phyloP scores from a whole-genome alignment of 139 green algal species.

The Chlamydomonas schloesseri region DNA sequence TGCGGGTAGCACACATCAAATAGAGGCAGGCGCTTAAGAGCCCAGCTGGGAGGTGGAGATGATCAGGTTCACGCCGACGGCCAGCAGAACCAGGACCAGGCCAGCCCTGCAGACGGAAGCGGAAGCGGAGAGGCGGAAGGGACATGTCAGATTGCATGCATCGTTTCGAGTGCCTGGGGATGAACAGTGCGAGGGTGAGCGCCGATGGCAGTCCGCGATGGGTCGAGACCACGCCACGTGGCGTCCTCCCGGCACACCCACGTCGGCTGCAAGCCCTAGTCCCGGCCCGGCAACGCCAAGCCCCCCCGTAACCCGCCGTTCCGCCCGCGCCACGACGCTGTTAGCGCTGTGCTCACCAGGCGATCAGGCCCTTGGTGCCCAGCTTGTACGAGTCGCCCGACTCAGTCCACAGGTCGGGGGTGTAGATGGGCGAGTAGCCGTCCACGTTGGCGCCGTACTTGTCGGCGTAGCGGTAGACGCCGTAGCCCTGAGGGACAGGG shows the following conservation, averaged over 20 bases:
- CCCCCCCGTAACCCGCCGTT: too few relatives aligned
- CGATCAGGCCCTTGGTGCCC: constrained; percentile 92
- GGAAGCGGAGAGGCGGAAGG: neutral
- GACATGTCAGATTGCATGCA: too few relatives aligned
- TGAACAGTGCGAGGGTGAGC: too few relatives aligned
- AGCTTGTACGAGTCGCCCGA: constrained; percentile 87
- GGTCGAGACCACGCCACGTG: too few relatives aligned
- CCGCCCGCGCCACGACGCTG: neutral
- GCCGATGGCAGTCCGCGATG: too few relatives aligned
- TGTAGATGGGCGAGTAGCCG: constrained; percentile 97
- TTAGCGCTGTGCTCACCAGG: constrained; percentile 73
- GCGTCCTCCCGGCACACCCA: too few relatives aligned
- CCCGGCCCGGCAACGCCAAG: too few relatives aligned
- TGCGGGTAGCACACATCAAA: too few relatives aligned
- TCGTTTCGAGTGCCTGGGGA: too few relatives aligned
- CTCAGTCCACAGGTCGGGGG: constrained; percentile 93
- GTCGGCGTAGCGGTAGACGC: constrained; percentile 90
- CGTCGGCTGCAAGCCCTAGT: too few relatives aligned
- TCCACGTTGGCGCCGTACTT: constrained; percentile 98
- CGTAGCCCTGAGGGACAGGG: constrained; percentile 73
- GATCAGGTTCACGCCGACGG: constrained; percentile 87
- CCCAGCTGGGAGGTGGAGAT: constrained; percentile 80
- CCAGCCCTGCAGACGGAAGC: constrained; percentile 57
- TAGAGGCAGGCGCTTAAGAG: constrained; percentile 39
- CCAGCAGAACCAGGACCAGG: constrained; percentile 79